Percentiles rank a stretch among this genome's conserved stretches.
Conservation (phyloP, 768 basidiomycete genomes). For the Termitomyces sp. region DNA sequence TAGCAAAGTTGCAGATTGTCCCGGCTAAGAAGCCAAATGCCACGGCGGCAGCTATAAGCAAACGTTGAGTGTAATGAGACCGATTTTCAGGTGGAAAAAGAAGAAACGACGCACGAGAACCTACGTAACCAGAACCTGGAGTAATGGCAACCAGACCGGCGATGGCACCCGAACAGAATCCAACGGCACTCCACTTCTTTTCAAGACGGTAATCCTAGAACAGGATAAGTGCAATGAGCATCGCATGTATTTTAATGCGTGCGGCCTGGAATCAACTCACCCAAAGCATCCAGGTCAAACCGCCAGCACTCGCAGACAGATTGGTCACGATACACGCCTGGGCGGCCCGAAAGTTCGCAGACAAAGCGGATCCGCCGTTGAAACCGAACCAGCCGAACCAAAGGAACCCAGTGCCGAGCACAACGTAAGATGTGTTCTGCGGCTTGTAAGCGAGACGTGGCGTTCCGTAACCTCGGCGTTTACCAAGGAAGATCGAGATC, state of each 20-base stretch:
- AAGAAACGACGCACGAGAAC: conserved; percentile 46
- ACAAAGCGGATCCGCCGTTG: conserved; percentile 88
- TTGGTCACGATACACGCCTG: conserved; percentile 94
- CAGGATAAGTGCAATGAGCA: background rate
- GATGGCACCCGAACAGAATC: conserved; percentile 94
- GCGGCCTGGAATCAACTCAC: conserved; percentile 25
- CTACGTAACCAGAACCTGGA: conserved; percentile 79
- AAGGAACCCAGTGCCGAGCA: conserved; percentile 89
- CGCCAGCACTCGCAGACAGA: conserved; percentile 83
- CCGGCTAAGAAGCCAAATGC: conserved; percentile 83
- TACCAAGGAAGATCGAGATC: conserved; percentile 87
- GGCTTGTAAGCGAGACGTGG: conserved; percentile 89
- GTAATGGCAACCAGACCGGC: conserved; percentile 87
- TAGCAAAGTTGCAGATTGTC: conserved; percentile 90
- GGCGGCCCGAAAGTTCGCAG: conserved; percentile 82
- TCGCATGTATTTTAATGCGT: too few relatives aligned
- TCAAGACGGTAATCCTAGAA: conserved; percentile 83
- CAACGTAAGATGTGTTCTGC: conserved; percentile 88
- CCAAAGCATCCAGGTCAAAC: conserved; percentile 90
- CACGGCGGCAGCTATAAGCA: conserved; percentile 61
- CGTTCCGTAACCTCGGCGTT: conserved; percentile 87
- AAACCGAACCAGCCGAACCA: conserved; percentile 98
- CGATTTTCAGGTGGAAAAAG: background rate
- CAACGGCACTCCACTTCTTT: conserved; percentile 88
- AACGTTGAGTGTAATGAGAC: background rate